Evolutionary conservation across 768 basidiomycete genomes (phyloP), one percentile per base, ranked within the genome.

Genomic region (Leccinum longicurvipes): DNA sequence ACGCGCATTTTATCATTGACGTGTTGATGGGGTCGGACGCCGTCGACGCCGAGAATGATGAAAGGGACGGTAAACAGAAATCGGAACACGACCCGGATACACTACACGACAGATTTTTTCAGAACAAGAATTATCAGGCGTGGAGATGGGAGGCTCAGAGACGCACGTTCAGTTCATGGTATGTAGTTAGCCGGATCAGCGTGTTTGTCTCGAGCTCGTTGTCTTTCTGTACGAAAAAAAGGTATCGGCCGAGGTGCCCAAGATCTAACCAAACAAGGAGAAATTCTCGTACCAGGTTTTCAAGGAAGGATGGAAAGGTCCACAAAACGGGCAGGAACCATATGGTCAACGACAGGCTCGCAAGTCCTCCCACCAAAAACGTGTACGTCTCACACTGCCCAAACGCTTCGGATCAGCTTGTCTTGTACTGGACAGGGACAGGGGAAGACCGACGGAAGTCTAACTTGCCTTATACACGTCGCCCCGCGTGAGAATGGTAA

Each of bases 91-190:
- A 91, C 72, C 2, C 90, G 89, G 39, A 89, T 81, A 42, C 73
- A 80, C 91, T 91, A 36, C 2, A 4, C 17, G 23, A 3, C 27
- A 27, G 10, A 12, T n/a, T 3, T n/a, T 36, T 36, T 58, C 31
- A 54, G 53, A 58, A 36, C 27, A 36, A 44, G 24, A 12, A 3
- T 31, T 7, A 19, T 9, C 19, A 15, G 25, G 28, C 1, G 17
- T 6, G 29, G 55, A 3, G 10, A 45, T 27, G 12, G 36, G n/a
- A n/a, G 9, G 36, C n/a, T 9, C 15, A 14, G 21, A 25, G 6
- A 72, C 89, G 32, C 59, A 92, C 91, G 61, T 93, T 93, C 39
- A 92, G 72, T 63, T 93, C 89, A 39, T 89, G 86, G 65, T 89
- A 93, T 59, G 86, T 91, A 32, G 85, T 85, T 49, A 93, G 72